phyloP scores from a whole-genome alignment of 768 basidiomycete species.

The Antrodiella citrinella region DNA sequence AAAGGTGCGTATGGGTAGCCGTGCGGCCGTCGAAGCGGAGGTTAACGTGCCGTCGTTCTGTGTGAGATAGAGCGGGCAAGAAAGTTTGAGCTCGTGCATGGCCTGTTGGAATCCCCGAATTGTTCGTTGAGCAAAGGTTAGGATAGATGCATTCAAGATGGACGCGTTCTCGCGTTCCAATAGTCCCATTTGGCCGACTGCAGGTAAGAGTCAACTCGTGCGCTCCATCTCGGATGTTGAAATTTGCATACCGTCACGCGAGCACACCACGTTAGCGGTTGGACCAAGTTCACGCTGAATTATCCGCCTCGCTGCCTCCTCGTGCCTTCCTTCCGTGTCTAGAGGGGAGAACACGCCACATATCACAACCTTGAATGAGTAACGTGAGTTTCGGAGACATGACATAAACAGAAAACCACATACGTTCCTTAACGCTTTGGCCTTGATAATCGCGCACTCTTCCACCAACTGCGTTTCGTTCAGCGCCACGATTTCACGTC shows the following conservation, averaged over 20 bases:
- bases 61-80: slow-evolving; percentile 48
- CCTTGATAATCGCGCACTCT: slow-evolving; percentile 33
- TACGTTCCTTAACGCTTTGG: slow-evolving; percentile 18
- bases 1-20: slow-evolving; percentile 56
- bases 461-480: slow-evolving; percentile 36
- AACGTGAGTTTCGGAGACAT: background rate
- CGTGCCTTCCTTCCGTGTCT: slow-evolving; percentile 36
- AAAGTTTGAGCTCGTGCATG: slow-evolving; percentile 36
- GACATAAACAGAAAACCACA: slow-evolving; percentile 1
- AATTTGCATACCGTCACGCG: slow-evolving; percentile 15
- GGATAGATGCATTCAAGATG: slow-evolving; percentile 59
- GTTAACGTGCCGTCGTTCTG: slow-evolving; percentile 54
- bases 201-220: slow-evolving; percentile 24
- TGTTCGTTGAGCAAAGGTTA: slow-evolving; percentile 48
- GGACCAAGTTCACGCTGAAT: slow-evolving; percentile 33
- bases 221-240: background rate
- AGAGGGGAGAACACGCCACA: slow-evolving; percentile 42
- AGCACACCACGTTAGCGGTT: slow-evolving; percentile 21
- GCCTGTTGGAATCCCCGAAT: slow-evolving; percentile 47
- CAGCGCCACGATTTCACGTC: slow-evolving; percentile 34
- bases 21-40: slow-evolving; percentile 38
- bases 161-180: slow-evolving; percentile 61
- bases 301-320: slow-evolving; percentile 37
- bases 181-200: slow-evolving; percentile 50
- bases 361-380: slow-evolving; percentile 30